Conservation (phyloP, 768 basidiomycete species). For the Serendipita indica region DNA sequence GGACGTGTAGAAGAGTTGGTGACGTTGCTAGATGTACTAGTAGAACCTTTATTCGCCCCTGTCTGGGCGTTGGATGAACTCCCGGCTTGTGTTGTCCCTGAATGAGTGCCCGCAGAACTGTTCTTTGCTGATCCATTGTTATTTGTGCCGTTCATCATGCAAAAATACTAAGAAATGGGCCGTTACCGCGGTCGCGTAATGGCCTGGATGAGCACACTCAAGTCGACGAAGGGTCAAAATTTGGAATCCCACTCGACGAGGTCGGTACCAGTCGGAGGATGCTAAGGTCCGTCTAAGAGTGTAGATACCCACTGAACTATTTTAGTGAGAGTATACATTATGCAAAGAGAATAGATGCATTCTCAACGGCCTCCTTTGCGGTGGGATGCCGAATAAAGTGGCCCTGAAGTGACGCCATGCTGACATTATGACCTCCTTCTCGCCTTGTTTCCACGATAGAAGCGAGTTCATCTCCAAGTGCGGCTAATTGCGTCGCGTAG, state of each 20-base stretch:
- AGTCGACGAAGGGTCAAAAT: no score
- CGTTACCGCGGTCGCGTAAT: no score
- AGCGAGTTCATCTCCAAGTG: constrained; percentile 39
- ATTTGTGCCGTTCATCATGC: background rate
- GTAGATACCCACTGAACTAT: no score
- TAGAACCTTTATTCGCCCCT: background rate
- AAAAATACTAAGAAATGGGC: no score
- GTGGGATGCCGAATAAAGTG: constrained; percentile 65
- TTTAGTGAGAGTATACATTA: no score
- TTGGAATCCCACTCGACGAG: no score
- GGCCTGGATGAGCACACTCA: no score
- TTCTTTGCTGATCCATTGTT: background rate
- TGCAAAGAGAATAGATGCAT: constrained; percentile 28
- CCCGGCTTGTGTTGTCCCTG: background rate
- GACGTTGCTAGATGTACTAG: background rate
- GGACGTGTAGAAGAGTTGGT: background rate
- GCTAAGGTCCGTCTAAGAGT: no score
- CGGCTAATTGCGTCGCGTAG: constrained; percentile 27
- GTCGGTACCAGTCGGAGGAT: no score
- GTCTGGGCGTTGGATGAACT: background rate
- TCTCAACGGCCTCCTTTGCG: constrained; percentile 39
- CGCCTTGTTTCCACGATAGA: constrained; percentile 39
- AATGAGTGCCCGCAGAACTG: background rate
- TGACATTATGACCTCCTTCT: constrained; percentile 43
- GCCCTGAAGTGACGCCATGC: constrained; percentile 95